Evolutionary conservation across 345 rosid species (phyloP).

Genomic region (Populus deltoides): DNA sequence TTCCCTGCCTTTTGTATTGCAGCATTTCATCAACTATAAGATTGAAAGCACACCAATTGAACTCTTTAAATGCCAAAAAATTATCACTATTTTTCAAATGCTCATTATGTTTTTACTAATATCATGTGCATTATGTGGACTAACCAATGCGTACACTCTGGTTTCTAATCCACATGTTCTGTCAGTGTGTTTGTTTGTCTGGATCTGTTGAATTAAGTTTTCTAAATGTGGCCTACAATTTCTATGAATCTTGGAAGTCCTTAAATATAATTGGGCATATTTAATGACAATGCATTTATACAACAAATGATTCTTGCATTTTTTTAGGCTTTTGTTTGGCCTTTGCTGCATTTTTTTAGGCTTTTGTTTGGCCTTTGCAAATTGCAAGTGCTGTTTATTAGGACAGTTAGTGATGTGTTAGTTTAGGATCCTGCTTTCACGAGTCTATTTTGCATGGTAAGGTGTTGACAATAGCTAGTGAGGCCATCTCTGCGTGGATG

Average conservation of each 20-base stretch:
- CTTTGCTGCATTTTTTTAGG: background rate
- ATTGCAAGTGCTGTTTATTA: background rate
- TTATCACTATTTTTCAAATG: background rate
- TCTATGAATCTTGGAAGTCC: background rate
- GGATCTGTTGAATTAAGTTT: background rate
- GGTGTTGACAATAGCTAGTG: background rate
- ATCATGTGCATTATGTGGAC: background rate
- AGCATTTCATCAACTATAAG: background rate
- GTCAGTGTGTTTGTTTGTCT: background rate
- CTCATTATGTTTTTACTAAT: background rate
- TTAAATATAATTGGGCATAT: background rate
- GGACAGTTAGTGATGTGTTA: background rate
- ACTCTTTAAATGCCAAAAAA: background rate
- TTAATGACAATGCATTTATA: background rate
- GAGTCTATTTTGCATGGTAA: background rate
- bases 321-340: background rate
- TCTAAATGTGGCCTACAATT: background rate
- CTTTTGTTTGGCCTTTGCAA: background rate
- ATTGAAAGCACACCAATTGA: constrained; percentile 7
- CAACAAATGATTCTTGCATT: background rate
- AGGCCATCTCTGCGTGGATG: background rate
- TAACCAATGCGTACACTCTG: background rate
- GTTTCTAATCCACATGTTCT: background rate
- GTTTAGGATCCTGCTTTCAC: background rate
- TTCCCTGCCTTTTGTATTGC: background rate